phyloP scores from a whole-genome alignment of 768 basidiomycete species.

The Mycena amicta region DNA sequence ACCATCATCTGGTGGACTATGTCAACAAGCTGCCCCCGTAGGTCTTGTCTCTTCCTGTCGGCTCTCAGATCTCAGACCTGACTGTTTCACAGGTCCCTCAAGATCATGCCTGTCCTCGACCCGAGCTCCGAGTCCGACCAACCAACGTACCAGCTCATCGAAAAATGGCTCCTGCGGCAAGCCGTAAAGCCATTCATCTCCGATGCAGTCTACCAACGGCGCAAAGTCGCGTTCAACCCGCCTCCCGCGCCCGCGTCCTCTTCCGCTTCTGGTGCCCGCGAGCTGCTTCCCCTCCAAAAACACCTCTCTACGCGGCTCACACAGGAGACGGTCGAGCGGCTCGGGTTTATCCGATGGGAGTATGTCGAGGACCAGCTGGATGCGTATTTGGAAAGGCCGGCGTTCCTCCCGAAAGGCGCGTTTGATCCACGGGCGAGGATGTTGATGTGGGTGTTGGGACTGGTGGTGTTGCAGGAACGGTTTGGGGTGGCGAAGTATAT shows the following conservation, averaged over 20 bases:
- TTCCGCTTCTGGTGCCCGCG: neutral
- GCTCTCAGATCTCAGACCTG: no score
- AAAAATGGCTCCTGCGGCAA: constrained; percentile 23
- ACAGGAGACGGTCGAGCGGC: constrained; percentile 6
- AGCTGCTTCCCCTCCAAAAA: constrained; percentile 10
- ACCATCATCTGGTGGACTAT: constrained; percentile 22
- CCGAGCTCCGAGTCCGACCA: constrained; percentile 1
- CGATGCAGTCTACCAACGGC: constrained; percentile 15
- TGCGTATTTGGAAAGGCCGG: constrained; percentile 12
- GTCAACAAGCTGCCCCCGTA: constrained; percentile 17
- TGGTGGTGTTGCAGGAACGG: constrained; percentile 19
- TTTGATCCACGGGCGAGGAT: constrained; percentile 10
- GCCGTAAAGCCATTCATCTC: constrained; percentile 20
- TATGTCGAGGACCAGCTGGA: constrained; percentile 5
- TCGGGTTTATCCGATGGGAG: constrained; percentile 16
- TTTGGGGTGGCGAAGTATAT: constrained; percentile 15
- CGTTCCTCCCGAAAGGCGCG: constrained; percentile 5
- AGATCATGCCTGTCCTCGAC: constrained; percentile 6
- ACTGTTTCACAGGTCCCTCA: no score
- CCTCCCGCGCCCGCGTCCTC: constrained; percentile 7
- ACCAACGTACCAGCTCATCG: constrained; percentile 5
- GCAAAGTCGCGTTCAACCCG: constrained; percentile 16
- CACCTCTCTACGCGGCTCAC: constrained; percentile 15
- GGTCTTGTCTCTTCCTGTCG: no score
- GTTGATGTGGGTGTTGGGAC: constrained; percentile 10